These are phyloP conservation scores for Aspergillus campestris DNA, from an alignment of 495 filamentous ascomycete genomes.

Conservation along the genomic window DNA sequence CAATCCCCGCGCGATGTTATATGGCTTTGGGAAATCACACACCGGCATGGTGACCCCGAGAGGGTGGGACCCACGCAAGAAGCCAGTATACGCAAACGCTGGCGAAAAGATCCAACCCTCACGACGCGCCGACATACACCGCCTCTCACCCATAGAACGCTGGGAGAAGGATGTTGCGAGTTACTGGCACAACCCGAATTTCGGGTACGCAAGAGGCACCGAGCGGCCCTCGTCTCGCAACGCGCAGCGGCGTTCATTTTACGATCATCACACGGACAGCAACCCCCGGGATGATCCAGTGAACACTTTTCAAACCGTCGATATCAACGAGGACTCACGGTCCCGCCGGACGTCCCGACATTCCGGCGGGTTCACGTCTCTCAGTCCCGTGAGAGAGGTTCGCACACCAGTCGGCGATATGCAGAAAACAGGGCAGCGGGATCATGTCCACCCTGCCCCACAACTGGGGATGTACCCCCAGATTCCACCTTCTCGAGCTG, in stretches of 20 bases:
- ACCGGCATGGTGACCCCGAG: conserved; percentile 5
- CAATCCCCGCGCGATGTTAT: conserved; percentile 31
- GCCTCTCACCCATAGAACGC: neutral
- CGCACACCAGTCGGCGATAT: conserved; percentile 9
- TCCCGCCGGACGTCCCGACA: conserved; percentile 8
- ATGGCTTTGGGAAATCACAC: conserved; percentile 15
- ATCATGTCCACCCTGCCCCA: neutral
- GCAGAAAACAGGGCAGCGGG: neutral
- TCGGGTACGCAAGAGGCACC: conserved; percentile 2
- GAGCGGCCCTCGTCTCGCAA: conserved; percentile 2
- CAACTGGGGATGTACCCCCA: conserved; percentile 2
- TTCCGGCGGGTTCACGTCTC: conserved; percentile 12
- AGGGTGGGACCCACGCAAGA: conserved; percentile 3
- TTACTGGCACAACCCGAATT: conserved; percentile 10
- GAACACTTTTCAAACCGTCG: conserved; percentile 11
- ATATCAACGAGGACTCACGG: conserved; percentile 6
- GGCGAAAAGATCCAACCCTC: conserved; percentile 4
- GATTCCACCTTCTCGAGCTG: conserved; percentile 3
- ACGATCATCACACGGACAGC: conserved; percentile 1
- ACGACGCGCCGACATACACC: conserved; percentile 1
- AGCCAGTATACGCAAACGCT: conserved; percentile 4
- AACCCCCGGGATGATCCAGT: conserved; percentile 1
- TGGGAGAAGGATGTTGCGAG: conserved; percentile 6
- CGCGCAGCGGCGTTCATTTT: conserved; percentile 2
- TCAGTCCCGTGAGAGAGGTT: conserved; percentile 18